A percentile compares a stretch with the other conserved stretches of the same genome.
phyloP scores from a whole-genome alignment of 768 basidiomycete species.

The Phanerodontia chrysosporium region DNA sequence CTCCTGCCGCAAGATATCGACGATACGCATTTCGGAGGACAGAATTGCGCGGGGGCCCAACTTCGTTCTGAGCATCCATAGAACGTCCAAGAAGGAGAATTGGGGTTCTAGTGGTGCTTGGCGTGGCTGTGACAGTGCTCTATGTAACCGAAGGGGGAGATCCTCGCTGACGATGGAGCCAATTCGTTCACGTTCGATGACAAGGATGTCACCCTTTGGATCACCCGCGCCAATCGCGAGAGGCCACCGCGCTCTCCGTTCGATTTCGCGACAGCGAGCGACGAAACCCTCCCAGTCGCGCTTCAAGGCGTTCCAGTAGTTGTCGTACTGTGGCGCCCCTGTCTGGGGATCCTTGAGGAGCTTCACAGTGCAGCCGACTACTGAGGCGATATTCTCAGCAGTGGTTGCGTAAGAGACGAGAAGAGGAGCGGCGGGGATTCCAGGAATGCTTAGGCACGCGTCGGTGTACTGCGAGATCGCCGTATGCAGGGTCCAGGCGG shows the following conservation, averaged over 20 bases:
- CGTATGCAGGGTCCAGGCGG: slow-evolving; percentile 71
- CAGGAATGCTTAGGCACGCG: slow-evolving; percentile 62
- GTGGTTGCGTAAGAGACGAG: slow-evolving; percentile 60
- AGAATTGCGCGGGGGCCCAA: slow-evolving; percentile 56
- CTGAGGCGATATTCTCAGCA: slow-evolving; percentile 70
- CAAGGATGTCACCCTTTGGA: slow-evolving; percentile 41
- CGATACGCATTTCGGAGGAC: slow-evolving; percentile 52
- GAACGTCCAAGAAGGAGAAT: slow-evolving; percentile 52
- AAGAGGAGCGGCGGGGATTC: slow-evolving; percentile 52
- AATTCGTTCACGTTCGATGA: slow-evolving; percentile 77
- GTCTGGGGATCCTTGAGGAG: slow-evolving; percentile 72
- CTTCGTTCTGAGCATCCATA: slow-evolving; percentile 60
- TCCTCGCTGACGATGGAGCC: slow-evolving; percentile 64
- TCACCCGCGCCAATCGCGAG: slow-evolving; percentile 54
- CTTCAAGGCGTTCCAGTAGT: slow-evolving; percentile 82
- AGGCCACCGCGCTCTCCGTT: slow-evolving; percentile 81
- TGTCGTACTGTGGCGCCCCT: slow-evolving; percentile 71
- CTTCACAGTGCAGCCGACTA: slow-evolving; percentile 83
- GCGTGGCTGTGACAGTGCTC: slow-evolving; percentile 41
- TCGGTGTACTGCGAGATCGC: slow-evolving; percentile 83
- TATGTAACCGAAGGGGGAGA: slow-evolving; percentile 54
- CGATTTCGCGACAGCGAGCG: slow-evolving; percentile 85
- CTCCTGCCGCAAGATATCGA: slow-evolving; percentile 71
- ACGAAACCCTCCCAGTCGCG: slow-evolving; percentile 96
- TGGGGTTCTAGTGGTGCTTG: slow-evolving; percentile 38